Conservation (phyloP, 1,284 basidiomycete species). For the Cutaneotrichosporon sp. region DNA sequence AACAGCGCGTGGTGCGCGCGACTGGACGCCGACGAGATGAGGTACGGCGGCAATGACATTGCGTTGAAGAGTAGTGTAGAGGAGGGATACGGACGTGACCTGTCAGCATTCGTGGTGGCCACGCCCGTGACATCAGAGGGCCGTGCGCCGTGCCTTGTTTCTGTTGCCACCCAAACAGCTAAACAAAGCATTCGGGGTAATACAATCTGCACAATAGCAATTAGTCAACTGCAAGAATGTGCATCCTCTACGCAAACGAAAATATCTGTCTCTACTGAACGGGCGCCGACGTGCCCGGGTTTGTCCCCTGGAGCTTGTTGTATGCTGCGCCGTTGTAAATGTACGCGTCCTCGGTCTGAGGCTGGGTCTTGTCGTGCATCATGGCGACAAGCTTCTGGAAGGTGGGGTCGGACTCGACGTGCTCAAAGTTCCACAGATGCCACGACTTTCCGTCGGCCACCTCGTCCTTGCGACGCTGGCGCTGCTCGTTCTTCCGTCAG, state of each 20-base stretch:
- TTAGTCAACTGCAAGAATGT: too few species aligned
- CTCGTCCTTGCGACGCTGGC: conserved; percentile 83
- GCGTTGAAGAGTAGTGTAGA: too few species aligned
- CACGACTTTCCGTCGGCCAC: conserved; percentile 64
- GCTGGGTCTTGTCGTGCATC: conserved; percentile 44
- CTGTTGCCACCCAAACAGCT: too few species aligned
- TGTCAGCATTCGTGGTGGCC: too few species aligned
- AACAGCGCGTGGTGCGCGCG: conserved; percentile 40
- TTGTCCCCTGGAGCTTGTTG: not conserved
- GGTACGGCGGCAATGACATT: conserved; percentile 35
- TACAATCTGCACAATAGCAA: too few species aligned
- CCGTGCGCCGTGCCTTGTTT: too few species aligned
- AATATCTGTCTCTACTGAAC: too few species aligned
- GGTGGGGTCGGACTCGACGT: conserved; percentile 61
- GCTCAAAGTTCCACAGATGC: conserved; percentile 69
- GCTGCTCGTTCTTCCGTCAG: conserved; percentile 70
- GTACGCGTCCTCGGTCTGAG: conserved; percentile 46
- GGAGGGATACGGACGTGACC: too few species aligned
- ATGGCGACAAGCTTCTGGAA: conserved; percentile 55
- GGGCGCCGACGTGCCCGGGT: too few species aligned
- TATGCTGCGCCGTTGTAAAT: conserved; percentile 27
- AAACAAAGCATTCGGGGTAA: too few species aligned
- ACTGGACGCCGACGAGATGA: conserved; percentile 41
- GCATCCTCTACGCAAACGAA: too few species aligned
- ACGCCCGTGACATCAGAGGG: too few species aligned